Evolutionary conservation across 768 basidiomycete genomes (phyloP).

Genomic region (Russula vinacea): DNA sequence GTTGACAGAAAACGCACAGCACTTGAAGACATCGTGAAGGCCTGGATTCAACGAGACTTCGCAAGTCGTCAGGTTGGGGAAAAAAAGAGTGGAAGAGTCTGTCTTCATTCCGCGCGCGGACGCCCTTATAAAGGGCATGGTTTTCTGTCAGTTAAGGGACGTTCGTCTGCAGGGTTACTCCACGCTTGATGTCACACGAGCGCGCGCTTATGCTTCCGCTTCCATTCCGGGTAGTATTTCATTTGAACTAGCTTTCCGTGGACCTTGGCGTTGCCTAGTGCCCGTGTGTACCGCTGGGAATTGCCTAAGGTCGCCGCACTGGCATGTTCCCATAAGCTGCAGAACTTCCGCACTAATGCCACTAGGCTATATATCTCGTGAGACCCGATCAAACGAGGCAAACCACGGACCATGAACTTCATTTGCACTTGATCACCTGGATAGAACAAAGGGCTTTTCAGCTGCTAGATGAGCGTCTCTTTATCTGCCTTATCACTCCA

Average conservation of each 20-base stretch:
- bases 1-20: background rate
- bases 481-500: background rate
- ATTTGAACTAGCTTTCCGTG: no score
- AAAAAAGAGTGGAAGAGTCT: background rate
- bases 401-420: background rate
- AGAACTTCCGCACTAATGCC: background rate
- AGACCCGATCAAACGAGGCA: background rate
- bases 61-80: background rate
- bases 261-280: background rate
- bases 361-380: background rate
- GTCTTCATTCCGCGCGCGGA: background rate
- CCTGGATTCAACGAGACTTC: background rate
- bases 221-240: background rate
- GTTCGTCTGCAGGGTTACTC: background rate
- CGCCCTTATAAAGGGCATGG: no score
- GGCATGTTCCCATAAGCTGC: background rate
- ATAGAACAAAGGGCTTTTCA: background rate
- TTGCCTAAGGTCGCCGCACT: background rate
- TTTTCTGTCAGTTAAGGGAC: background rate
- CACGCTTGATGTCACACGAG: constrained; percentile 6
- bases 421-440: background rate
- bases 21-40: background rate
- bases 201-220: background rate
- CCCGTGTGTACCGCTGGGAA: background rate
- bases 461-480: background rate